These are phyloP conservation scores for Chrysosporium keratinophilum DNA, from an alignment of 2,329 filamentous ascomycete species.

Conservation along the genomic window DNA sequence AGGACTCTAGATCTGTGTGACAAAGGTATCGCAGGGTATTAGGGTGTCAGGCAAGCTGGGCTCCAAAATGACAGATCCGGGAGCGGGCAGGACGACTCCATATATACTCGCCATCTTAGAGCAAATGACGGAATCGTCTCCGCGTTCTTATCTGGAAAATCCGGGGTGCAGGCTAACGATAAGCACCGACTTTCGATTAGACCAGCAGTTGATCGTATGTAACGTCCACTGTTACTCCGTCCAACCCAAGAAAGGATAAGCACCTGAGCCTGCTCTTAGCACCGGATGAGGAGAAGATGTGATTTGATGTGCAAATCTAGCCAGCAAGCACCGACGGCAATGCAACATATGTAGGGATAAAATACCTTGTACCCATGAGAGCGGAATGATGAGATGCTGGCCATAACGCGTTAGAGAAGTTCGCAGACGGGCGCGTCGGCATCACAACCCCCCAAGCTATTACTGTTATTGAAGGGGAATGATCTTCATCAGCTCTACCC, in stretches of 20 bases:
- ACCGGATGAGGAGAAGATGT: background rate
- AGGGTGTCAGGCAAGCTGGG: background rate
- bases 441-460: too few relatives aligned
- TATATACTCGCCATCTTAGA: background rate
- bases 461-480: too few relatives aligned
- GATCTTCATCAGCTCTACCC: too few relatives aligned
- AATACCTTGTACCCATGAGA: constrained; percentile 3
- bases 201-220: constrained; percentile 4
- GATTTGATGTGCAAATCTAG: constrained; percentile 1
- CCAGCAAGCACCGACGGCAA: background rate
- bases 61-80: background rate
- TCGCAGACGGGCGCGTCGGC: background rate
- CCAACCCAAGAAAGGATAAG: constrained; percentile 1
- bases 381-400: constrained; percentile 1
- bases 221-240: background rate
- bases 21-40: background rate
- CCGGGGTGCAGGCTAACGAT: background rate
- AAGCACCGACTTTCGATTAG: background rate
- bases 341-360: constrained; percentile 7
- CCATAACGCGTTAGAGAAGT: too few relatives aligned
- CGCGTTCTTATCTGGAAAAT: constrained; percentile 1
- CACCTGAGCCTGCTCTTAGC: background rate
- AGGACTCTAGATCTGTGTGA: background rate
- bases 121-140: constrained; percentile 6
- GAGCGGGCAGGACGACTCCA: background rate